Evolutionary conservation across 495 filamentous ascomycete species (phyloP), one percentile per base, ranked within the genome.

Genomic region (Penicillium pancosmium): DNA sequence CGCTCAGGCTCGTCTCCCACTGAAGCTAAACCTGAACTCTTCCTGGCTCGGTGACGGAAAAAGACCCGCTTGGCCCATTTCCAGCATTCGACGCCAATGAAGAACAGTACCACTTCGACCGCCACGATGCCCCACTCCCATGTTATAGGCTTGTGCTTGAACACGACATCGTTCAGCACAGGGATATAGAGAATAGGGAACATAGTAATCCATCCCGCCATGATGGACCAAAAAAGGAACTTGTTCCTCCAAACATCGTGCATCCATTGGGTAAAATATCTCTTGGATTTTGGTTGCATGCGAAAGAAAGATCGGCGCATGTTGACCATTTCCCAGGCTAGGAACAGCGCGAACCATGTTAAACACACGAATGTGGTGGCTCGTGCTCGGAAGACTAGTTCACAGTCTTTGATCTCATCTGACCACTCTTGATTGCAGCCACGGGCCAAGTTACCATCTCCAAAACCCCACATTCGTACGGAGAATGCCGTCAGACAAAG

Each of bases 131-230:
- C 80, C 88, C 88, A 90, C 69, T 90, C 88, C 88, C 88, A 91
- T 25, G 74, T 80, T 57, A 91, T 90, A 4, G 83, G 77, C n/a
- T 69, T 73, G 63, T 91, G 88, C 66, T 86, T 88, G 74, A 91
- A 91, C 19, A 91, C 86, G 3, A 75, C 70, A 23, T 76, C 73
- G 69, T 89, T 91, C 63, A 91, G 78, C n/a, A 84, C 86, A 0
- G 88, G 88, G 50, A 91, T 86, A 62, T 91, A 91, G 0, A 91
- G 69, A 13, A 84, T 84, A 2, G 88, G 88, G 70, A 91, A 91
- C 3, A 87, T 79, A 15, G 86, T 87, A 27, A 88, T 72, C 72
- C 90, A 90, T 4, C 87, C 88, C 19, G 82, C 75, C 59, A 88
- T 76, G 55, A 91, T 78, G 31, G 84, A 80, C 71, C 76, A 90